A percentile compares a stretch with the other conserved stretches of the same genome.
Conservation (phyloP, 305 asterid species). For the Rubia occidens region DNA sequence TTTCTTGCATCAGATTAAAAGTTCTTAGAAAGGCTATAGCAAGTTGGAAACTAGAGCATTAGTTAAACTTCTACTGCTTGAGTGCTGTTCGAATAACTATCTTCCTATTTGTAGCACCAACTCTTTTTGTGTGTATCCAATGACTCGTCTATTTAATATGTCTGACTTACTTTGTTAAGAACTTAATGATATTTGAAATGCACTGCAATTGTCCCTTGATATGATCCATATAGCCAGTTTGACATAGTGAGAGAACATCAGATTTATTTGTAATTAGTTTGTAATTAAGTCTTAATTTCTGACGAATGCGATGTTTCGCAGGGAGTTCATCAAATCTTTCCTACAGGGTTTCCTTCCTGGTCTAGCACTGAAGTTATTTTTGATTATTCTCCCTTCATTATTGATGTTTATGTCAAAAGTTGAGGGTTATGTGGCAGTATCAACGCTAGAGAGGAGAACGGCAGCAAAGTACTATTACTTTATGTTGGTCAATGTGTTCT, state of each 20-base stretch:
- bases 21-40: background rate
- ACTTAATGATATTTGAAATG: background rate
- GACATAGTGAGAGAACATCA: background rate
- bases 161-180: background rate
- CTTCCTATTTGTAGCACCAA: background rate
- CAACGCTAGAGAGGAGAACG: conserved; percentile 74
- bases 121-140: background rate
- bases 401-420: conserved; percentile 84
- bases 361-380: conserved; percentile 70
- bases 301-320: conserved; percentile 30
- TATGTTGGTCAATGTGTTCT: conserved; percentile 87
- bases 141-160: background rate
- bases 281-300: background rate
- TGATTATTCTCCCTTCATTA: conserved; percentile 52
- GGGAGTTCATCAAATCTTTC: conserved; percentile 72
- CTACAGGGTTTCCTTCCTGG: conserved; percentile 98
- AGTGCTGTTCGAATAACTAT: background rate
- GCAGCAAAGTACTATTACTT: conserved; percentile 93
- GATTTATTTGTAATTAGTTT: background rate
- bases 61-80: background rate
- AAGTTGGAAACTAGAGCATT: background rate
- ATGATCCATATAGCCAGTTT: background rate
- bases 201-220: background rate
- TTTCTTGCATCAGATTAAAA: background rate
- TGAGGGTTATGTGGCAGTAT: conserved; percentile 85